A percentile compares a stretch with the other conserved stretches of the same genome.
Evolutionary conservation across 495 filamentous ascomycete genomes (phyloP).

Genomic region (Clohesyomyces aquaticus): DNA sequence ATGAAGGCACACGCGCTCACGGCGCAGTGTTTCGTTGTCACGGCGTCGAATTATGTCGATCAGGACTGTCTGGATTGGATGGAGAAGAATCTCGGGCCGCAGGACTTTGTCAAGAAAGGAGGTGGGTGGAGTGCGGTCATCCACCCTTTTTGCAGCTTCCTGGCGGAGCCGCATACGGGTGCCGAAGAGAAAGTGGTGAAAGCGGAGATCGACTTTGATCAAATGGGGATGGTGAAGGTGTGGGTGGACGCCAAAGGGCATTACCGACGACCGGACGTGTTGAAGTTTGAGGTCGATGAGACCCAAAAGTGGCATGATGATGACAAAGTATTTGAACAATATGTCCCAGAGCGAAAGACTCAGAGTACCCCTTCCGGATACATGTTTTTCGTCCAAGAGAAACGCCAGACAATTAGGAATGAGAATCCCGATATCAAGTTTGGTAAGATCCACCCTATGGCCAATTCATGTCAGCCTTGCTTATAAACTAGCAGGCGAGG

Average conservation of each 20-base stretch:
- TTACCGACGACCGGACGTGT: constrained; percentile 51
- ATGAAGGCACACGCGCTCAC: constrained; percentile 53
- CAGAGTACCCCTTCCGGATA: too few relatives aligned
- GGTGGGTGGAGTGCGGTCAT: constrained; percentile 49
- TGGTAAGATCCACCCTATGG: too few relatives aligned
- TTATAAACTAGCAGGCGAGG: too few relatives aligned
- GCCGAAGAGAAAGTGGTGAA: constrained; percentile 45
- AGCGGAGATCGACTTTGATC: constrained; percentile 50
- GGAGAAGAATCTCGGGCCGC: constrained; percentile 49
- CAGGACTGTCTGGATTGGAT: constrained; percentile 51
- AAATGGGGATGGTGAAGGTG: constrained; percentile 48
- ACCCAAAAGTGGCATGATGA: too few relatives aligned
- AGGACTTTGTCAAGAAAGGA: constrained; percentile 48
- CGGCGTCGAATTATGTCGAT: constrained; percentile 50
- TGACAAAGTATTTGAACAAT: too few relatives aligned
- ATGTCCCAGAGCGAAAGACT: too few relatives aligned
- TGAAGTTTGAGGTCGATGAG: constrained; percentile 47
- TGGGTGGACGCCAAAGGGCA: constrained; percentile 50
- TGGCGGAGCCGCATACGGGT: constrained; percentile 48
- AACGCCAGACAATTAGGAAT: too few relatives aligned
- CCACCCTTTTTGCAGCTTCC: constrained; percentile 41
- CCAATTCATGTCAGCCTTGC: too few relatives aligned
- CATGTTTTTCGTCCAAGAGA: too few relatives aligned
- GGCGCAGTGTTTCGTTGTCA: constrained; percentile 50
- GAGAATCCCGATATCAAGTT: too few relatives aligned